Evolutionary conservation across 2,329 filamentous ascomycete species (phyloP), one percentile per base, ranked within the genome.

Genomic region (Teratosphaeria pseudoeucalypti): DNA sequence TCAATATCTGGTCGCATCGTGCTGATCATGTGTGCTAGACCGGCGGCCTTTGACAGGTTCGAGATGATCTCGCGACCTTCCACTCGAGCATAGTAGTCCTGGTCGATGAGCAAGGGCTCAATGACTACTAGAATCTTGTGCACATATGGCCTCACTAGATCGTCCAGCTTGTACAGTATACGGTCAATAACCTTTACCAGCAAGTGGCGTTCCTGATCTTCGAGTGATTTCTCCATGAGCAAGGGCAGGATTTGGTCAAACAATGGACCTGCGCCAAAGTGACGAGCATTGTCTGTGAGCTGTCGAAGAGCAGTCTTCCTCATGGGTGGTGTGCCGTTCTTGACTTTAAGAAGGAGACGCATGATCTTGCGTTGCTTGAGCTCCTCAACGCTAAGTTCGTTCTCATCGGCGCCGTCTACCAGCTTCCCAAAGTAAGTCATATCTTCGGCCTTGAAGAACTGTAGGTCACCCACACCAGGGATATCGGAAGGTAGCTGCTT

Each of bases 101-200:
- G 94, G 72, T 99, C 95, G 70, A 99, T 99, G 65, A 99, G 88
- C 56, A 99, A 81, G n/a, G 94, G 94, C 75, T 99, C 95, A 68
- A 99, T 99, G 71, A 99, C 94, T 57, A 99, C 94, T 60, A 99
- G 77, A 63, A 99, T 99, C 79, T 97, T 97, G 79, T 99, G 95
- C 16, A 96, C 92, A 65, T 92, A 99, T 26, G 94, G 94, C 49
- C 94, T 85, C 58, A 99, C 94, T 65, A 97, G 82, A 69, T 99
- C 94, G 72, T 97, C 94, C 27, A 99, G 85, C 78, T 99, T 99
- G 82, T 97, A 99, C 6, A 99, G 84, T 61, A 99, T 92, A 76
- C 94, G 88, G 73, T 99, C 95, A 70, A 99, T 97, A 68, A 99
- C 95, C 78, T 99, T 99, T 78, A 99, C 95, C 32, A 99, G 83